Evolutionary conservation across 148 eudicot genomes (phyloP), one percentile per base, ranked within the genome.

Genomic region (Fagopyrum homotropicum): DNA sequence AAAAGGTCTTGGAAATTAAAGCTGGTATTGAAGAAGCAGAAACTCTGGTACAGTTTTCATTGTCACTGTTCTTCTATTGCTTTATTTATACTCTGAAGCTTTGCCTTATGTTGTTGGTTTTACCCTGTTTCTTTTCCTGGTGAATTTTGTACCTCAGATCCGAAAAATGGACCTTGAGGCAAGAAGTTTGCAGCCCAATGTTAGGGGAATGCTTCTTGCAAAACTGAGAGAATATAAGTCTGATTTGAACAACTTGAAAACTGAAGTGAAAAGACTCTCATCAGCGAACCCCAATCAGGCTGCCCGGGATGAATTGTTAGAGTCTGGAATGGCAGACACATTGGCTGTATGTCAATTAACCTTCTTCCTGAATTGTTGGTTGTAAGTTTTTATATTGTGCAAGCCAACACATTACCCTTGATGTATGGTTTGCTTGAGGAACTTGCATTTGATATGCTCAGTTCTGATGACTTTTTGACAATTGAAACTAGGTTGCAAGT

Each of bases 161-260:
- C 84, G 87, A 30, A 88, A 85, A 80, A 88, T 88, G 91, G 91
- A 88, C 80, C 87, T 80, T 51, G 91, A 88, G 80, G 91, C 91
- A 45, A 79, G 91, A 82, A 82, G 82, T 76, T 78, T 88, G 80
- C 91, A 80, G 81, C 85, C 91, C 55, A 88, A 81, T 77, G 80
- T 85, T 30, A 88, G 82, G 75, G 88, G 87, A 60, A 86, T 85
- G 70, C 87, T 88, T 45, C 91, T 88, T 79, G 85, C 83, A 9
- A 88, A 88, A 80, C 54, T 88, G 17, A 82, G 91, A 76, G 91
- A 82, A 79, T 88, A 88, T 60, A 88, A 85, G 72, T 80, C 91
- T 74, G 91, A 88, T 84, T 71, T 88, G 69, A 85, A 88, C 85
- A 85, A 84, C 81, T 82, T 84, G 77, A 88, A 88, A 81, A 84